These are phyloP conservation scores for Pleurotus sapidus DNA, from an alignment of 768 basidiomycete genomes.

Conservation along the genomic window DNA sequence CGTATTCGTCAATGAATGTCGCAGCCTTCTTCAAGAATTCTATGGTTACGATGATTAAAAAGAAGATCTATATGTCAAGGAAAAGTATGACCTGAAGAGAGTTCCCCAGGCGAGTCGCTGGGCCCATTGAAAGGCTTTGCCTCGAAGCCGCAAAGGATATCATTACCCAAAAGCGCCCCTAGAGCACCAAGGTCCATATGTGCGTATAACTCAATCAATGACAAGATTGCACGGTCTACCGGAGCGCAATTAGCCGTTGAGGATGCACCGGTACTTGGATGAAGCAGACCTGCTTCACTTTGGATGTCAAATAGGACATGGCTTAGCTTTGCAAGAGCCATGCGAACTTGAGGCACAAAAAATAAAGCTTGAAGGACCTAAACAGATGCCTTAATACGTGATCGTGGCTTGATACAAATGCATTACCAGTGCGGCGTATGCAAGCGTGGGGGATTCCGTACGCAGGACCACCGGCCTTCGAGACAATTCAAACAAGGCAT, in stretches of 20 bases:
- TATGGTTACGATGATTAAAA: not conserved
- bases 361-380: slow-evolving; percentile 59
- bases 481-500: slow-evolving; percentile 1
- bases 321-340: slow-evolving; percentile 31
- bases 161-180: slow-evolving; percentile 52
- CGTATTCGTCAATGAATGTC: slow-evolving; percentile 34
- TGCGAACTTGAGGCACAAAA: slow-evolving; percentile 68
- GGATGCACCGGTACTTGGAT: not conserved
- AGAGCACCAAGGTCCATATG: slow-evolving; percentile 68
- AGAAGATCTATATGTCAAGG: slow-evolving; percentile 3
- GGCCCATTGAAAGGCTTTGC: slow-evolving; percentile 34
- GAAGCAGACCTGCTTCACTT: not conserved
- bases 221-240: slow-evolving; percentile 49
- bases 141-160: slow-evolving; percentile 43
- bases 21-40: not conserved
- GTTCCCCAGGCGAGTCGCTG: slow-evolving; percentile 34
- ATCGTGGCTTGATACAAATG: not conserved
- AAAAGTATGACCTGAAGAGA: slow-evolving; percentile 32
- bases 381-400: too few relatives aligned
- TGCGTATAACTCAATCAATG: slow-evolving; percentile 62
- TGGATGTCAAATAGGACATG: slow-evolving; percentile 27
- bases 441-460: slow-evolving; percentile 44
- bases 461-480: slow-evolving; percentile 71
- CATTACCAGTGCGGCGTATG: slow-evolving; percentile 59
- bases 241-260: not conserved